phyloP scores from a whole-genome alignment of 345 rosid species.

The Citrus glauca region DNA sequence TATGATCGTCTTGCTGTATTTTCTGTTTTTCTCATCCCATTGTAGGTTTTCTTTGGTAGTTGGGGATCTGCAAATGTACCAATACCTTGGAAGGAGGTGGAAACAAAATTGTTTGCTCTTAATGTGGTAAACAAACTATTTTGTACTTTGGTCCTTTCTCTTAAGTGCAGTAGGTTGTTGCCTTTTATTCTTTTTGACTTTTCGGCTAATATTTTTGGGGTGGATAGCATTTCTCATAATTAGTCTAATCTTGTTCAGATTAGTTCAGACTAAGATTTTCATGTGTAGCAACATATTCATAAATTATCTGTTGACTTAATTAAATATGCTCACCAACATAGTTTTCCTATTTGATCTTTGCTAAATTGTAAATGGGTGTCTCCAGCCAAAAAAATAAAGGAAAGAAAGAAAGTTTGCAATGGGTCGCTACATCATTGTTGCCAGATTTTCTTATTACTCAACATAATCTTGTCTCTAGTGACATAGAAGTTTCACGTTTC shows the following conservation, averaged over 20 bases:
- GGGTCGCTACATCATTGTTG: background rate
- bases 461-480: background rate
- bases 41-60: constrained; percentile 67
- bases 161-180: background rate
- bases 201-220: background rate
- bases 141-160: background rate
- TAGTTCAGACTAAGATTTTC: background rate
- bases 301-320: too few relatives aligned
- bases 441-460: background rate
- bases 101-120: constrained; percentile 73
- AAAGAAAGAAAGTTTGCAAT: background rate
- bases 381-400: background rate
- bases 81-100: constrained; percentile 81
- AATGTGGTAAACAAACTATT: constrained; percentile 55
- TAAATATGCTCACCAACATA: background rate
- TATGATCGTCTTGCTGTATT: constrained; percentile 7
- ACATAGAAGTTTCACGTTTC: constrained; percentile 22
- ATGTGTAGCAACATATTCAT: background rate
- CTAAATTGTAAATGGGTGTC: background rate
- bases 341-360: background rate
- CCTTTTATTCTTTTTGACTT: background rate
- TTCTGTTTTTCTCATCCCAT: background rate
- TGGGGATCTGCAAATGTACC: constrained; percentile 52
- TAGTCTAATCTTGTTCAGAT: background rate
- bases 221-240: background rate